Conservation (phyloP, 2,329 filamentous ascomycete species). For the Xylaria sp. region DNA sequence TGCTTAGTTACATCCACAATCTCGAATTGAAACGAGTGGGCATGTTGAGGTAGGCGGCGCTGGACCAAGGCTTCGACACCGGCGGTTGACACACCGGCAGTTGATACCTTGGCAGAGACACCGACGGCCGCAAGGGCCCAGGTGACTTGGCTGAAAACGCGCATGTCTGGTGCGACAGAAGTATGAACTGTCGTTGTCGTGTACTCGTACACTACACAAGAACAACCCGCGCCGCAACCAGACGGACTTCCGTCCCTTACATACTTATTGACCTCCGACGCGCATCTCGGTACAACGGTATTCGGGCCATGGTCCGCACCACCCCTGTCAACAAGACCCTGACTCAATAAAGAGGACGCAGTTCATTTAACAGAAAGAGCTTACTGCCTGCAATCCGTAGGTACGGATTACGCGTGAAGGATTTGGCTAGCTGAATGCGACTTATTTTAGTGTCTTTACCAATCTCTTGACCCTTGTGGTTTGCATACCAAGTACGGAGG, state of each 20-base stretch:
- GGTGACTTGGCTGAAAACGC: conserved; percentile 8
- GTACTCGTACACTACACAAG: neutral
- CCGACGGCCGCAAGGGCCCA: conserved; percentile 10
- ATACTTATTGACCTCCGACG: neutral
- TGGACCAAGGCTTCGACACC: conserved; percentile 16
- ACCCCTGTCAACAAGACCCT: neutral
- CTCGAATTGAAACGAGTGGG: conserved; percentile 12
- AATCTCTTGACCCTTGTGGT: too few species aligned
- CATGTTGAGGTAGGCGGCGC: conserved; percentile 18
- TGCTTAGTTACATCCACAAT: conserved; percentile 3
- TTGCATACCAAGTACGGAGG: too few species aligned
- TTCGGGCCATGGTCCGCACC: neutral
- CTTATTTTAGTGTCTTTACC: neutral
- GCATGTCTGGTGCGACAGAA: conserved; percentile 4
- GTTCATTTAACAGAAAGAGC: neutral
- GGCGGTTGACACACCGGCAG: conserved; percentile 12
- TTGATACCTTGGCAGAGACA: conserved; percentile 9
- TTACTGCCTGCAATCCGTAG: neutral
- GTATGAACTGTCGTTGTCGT: neutral
- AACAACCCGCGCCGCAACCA: neutral
- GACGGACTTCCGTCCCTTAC: neutral
- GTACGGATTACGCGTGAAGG: neutral
- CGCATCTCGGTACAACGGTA: neutral
- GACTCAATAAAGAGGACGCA: neutral
- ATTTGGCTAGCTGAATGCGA: neutral